These are phyloP conservation scores for Debaryomyces subglobosus DNA, from an alignment of 1,139 yeast species.

Conservation along the genomic window DNA sequence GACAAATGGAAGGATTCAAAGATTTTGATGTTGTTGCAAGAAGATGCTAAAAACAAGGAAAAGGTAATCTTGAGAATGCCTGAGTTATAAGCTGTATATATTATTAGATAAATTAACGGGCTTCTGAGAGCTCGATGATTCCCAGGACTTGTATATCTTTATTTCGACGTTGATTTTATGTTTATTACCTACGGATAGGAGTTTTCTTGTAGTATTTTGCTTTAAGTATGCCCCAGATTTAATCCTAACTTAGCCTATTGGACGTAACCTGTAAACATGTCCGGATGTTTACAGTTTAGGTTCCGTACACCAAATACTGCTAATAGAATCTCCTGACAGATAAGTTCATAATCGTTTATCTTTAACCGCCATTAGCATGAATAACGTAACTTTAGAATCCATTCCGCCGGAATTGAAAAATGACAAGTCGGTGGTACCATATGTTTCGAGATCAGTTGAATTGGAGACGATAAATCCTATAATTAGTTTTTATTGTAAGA, in stretches of 20 bases:
- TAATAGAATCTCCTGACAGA: neutral
- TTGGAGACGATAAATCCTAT: constrained; percentile 53
- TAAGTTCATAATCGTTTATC: neutral
- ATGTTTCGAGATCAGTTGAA: constrained; percentile 53
- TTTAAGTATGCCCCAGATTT: constrained; percentile 1
- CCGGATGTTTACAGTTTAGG: neutral
- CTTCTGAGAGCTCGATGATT: neutral
- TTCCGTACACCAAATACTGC: neutral
- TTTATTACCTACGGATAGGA: neutral
- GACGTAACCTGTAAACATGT: constrained; percentile 2
- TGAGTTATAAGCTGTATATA: constrained; percentile 28
- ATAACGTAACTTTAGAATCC: constrained; percentile 14
- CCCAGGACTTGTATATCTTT: neutral
- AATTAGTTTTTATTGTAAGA: constrained; percentile 59
- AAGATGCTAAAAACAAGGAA: constrained; percentile 72
- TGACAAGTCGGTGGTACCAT: constrained; percentile 47
- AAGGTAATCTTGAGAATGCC: constrained; percentile 88
- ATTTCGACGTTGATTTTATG: neutral
- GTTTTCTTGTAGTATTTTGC: neutral
- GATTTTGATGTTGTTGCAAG: constrained; percentile 68
- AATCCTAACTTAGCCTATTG: neutral
- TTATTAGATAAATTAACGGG: neutral
- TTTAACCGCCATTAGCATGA: neutral
- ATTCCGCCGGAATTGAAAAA: constrained; percentile 33
- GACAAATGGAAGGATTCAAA: constrained; percentile 76